Evolutionary conservation across 345 rosid species (phyloP), one percentile per base, ranked within the genome.

Genomic region (Stellera chamaejasme): DNA sequence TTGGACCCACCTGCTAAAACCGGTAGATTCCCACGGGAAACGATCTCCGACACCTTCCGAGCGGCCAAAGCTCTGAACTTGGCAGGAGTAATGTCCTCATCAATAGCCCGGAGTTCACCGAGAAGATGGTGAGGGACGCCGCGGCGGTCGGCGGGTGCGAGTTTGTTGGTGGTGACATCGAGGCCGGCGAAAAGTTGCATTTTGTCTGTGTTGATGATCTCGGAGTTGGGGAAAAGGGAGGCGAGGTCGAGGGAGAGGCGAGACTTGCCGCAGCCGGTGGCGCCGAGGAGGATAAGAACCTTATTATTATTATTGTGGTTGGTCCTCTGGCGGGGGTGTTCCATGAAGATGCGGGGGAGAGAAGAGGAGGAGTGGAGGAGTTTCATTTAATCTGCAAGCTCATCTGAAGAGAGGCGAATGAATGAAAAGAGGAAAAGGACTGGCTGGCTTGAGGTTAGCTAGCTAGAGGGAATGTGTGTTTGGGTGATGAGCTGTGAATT

Each of bases 1-100:
- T 90, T 93, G 39, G 99, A 93, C 56, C 99, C 97, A 16, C 99
- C 99, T 11, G 79, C 97, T 10, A 93, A 56, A 2, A 93, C 61
- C 45, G 97, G 99, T 10, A 81, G 59, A 43, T 57, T 77, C 43
- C 59, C 44, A 1, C 90, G 68, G 11, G 77, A 75, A 10, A 50
- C 23, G 25, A 93, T 71, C 28, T 67, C 77, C 15, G 75, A 50
- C 41, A 90, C 55, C 0, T 72, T 64, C 11, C 58, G 27, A 2
- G 77, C 75, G 2, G 77, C 97, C 13, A 59, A 54, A 23, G 71
- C 14, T n/a, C 99, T 95, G 61, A 73, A 93, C 32, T 76, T 69
- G 10, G 61, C 52, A 13, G 87, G 69, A 25, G 81, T 53, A n/a
- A 87, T 65, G 54, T 89, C 96, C 12, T 66, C 77, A 47, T 62